Evolutionary conservation across 2,329 filamentous ascomycete species (phyloP).

Genomic region (Meredithiella fracta): DNA sequence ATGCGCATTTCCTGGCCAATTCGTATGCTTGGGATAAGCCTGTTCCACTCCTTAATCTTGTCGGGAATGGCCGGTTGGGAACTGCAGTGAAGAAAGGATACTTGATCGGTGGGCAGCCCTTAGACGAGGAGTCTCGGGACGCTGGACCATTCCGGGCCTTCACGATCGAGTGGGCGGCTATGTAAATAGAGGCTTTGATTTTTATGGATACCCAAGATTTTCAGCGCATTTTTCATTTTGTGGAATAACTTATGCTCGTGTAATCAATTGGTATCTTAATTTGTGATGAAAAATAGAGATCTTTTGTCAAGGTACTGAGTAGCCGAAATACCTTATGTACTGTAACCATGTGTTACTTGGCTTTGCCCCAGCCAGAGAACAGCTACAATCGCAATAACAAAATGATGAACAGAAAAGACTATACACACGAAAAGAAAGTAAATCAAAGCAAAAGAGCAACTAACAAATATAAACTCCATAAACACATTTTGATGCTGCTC

Average conservation of each 20-base stretch:
- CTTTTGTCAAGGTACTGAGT: no score
- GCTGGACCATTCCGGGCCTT: constrained; percentile 48
- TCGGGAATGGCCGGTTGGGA: constrained; percentile 72
- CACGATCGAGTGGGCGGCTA: constrained; percentile 84
- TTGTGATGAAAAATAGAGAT: no score
- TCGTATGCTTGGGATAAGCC: constrained; percentile 75
- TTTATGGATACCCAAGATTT: background rate
- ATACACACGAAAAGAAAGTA: background rate
- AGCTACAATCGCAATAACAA: no score
- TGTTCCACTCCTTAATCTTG: constrained; percentile 67
- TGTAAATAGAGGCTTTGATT: constrained; percentile 36
- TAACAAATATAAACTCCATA: no score
- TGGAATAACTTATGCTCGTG: background rate
- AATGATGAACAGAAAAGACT: no score
- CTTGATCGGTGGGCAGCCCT: constrained; percentile 56
- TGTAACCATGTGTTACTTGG: no score
- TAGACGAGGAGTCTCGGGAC: constrained; percentile 20
- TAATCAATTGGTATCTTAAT: no score
- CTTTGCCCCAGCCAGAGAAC: no score
- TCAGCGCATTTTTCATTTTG: background rate
- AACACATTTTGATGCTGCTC: background rate
- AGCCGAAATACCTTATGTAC: no score
- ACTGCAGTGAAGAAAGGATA: constrained; percentile 96
- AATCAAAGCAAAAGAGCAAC: no score
- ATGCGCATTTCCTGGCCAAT: constrained; percentile 85